Evolutionary conservation across 2,329 filamentous ascomycete species (phyloP), one percentile per base, ranked within the genome.

Genomic region (Pochonia chlamydosporia): DNA sequence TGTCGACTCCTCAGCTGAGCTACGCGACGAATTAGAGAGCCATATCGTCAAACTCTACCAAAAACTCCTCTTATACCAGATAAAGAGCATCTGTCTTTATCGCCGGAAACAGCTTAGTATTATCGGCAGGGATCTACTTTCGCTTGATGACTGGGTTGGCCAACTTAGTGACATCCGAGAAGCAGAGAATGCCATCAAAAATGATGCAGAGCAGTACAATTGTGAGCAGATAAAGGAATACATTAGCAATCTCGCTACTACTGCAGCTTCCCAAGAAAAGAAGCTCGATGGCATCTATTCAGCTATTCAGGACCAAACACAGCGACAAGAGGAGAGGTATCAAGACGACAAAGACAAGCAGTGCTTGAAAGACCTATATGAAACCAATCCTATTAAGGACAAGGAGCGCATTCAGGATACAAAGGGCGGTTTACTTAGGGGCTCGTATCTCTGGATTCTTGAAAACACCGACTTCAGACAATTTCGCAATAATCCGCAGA

Each of bases 31-130:
- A 35, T 44, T 62, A 18, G 49, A 64, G 39, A 47, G 53, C 7
- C 44, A 41, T 6, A 54, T 71, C n/a, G 44, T 63, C 24, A 35
- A 60, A 24, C 63, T 72, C 21, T 72, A 72, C 51, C 56, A 63
- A 46, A 58, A 54, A 44, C 58, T 73, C 24, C 60, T 72, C n/a
- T 30, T 53, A 3, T 72, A 68, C 51, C 60, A 66, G 52, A 70
- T 72, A 46, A 68, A 66, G 54, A 72, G 66, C 46, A 54, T 68
- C 37, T 65, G 56, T 44, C 61, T 55, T 5, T 70, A 64, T 53
- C 60, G 66, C 49, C 57, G 59, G 10, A 57, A 63, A 24, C 59
- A 53, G 35, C 42, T 50, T 5, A 13, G 55, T 6, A 55, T 53
- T 9, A 58, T 68, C 31, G 41, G 65, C 14, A 51, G n/a, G n/a